Base-by-base conservation (phyloP, 345 rosid species). In the Zanthoxylum bungeanum region DNA sequence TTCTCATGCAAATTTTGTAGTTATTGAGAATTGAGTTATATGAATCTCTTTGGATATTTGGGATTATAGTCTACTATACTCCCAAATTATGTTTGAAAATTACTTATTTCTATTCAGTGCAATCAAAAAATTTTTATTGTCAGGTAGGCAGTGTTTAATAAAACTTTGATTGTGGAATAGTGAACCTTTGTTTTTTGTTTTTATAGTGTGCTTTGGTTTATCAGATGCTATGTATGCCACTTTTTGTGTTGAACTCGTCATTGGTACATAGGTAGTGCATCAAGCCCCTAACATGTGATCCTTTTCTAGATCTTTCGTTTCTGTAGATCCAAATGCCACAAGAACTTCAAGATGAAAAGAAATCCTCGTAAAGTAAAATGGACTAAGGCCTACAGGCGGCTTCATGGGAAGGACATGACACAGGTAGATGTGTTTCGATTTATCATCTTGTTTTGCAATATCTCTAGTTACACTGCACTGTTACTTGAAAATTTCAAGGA, bases 331-430 rank as follows among this genome's bases (percentile, higher is more conserved):
- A 88, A 89, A 76, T 91, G 97, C 79, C 97, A 93, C 77, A 93
- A 93, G 78, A 93, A 93, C 76, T 89, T 93, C 70, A 96, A 96
- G 81, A 96, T 93, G 99, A 96, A 96, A 90, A 93, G 98, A 73
- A 96, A 93, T 75, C 99, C 98, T 6, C 90, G 97, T 49, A 93
- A 95, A 72, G 94, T 95, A 8, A 93, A 93, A 72, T 95, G 98
- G 98, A 93, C 98, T 61, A 95, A 95, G 87, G 97, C 94, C 68
- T 91, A 82, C 53, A 85, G 98, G 83, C 83, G 87, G 3, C 65
- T 89, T 66, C 92, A 85, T 6, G 96, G 96, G 21, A 96, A 96
- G 78, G 98, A 96, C 78, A 93, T 96, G 98, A 93, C 99, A 51
- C 88, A 89, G 91, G 98, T 96, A 53, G 36, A 46, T 42, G 8